These are phyloP conservation scores for Neocucurbitaria cava DNA, from an alignment of 2,329 filamentous ascomycete genomes.

Conservation along the genomic window DNA sequence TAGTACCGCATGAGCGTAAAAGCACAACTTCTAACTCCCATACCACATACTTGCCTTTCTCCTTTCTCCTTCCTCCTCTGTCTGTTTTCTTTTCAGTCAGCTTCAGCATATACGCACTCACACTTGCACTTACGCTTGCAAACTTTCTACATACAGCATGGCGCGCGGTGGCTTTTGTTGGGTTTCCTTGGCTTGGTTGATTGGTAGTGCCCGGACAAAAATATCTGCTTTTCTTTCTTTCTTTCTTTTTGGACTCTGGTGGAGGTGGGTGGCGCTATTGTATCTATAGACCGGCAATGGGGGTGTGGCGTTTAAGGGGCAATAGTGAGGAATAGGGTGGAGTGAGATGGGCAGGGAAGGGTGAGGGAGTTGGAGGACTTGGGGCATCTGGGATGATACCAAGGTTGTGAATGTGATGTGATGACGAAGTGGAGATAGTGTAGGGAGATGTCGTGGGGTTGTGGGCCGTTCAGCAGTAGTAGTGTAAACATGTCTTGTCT, in stretches of 20 bases:
- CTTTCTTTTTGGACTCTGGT: background rate
- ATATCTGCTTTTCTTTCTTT: background rate
- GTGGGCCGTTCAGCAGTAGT: background rate
- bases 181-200: too few relatives aligned
- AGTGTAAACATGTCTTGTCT: background rate
- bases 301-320: too few relatives aligned
- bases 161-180: slow-evolving; percentile 11
- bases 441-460: background rate
- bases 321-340: too few relatives aligned
- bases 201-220: background rate
- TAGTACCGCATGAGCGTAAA: slow-evolving; percentile 19
- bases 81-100: slow-evolving; percentile 6
- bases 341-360: too few relatives aligned
- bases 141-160: slow-evolving; percentile 17
- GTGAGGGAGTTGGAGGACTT: background rate
- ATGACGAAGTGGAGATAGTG: background rate
- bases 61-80: slow-evolving; percentile 9
- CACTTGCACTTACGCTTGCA: too few relatives aligned
- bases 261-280: slow-evolving; percentile 1
- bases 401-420: background rate
- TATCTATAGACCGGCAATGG: background rate
- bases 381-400: background rate
- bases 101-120: slow-evolving; percentile 15
- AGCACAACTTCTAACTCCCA: slow-evolving; percentile 4
- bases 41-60: slow-evolving; percentile 1